Evolutionary conservation across 1,284 basidiomycete species (phyloP).

Genomic region (Sporisorium iseilematis-ciliati): DNA sequence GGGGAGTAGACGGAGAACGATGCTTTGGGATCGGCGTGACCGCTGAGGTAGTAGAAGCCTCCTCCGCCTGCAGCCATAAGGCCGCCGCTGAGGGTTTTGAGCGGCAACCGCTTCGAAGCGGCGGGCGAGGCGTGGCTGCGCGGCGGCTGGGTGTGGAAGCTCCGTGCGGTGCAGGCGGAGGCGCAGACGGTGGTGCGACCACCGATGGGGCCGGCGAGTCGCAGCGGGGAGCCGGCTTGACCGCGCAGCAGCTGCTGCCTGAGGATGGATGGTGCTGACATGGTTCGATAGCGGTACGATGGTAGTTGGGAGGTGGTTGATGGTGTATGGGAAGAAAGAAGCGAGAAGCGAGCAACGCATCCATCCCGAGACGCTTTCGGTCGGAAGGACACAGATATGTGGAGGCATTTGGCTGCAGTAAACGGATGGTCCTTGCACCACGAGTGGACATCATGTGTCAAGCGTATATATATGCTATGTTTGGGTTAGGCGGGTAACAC

Average conservation of each 20-base stretch:
- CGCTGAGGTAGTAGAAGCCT: constrained; percentile 19
- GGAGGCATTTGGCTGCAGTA: constrained; percentile 12
- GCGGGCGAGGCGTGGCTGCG: not conserved
- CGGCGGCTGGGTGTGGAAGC: constrained; percentile 13
- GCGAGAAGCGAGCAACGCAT: not conserved
- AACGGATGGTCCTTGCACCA: not conserved
- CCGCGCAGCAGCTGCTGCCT: constrained; percentile 14
- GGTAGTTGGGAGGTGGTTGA: not conserved
- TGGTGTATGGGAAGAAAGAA: not conserved
- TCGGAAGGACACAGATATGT: not conserved
- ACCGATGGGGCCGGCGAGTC: not conserved
- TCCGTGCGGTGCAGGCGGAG: constrained; percentile 2
- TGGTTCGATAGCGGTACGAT: not conserved
- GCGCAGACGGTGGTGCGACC: not conserved
- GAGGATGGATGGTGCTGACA: constrained; percentile 17
- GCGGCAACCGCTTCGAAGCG: constrained; percentile 12
- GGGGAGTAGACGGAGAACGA: constrained; percentile 32
- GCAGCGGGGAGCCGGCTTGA: constrained; percentile 8
- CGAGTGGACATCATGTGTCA: not conserved
- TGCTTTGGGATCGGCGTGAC: not conserved
- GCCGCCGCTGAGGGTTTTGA: constrained; percentile 32
- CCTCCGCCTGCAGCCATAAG: constrained; percentile 28
- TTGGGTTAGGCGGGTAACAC: rapidly evolving
- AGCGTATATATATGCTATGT: constrained; percentile 2
- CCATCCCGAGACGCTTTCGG: not conserved